phyloP scores from a whole-genome alignment of 495 filamentous ascomycete genomes.

The Aspergillus incahuasiensis region DNA sequence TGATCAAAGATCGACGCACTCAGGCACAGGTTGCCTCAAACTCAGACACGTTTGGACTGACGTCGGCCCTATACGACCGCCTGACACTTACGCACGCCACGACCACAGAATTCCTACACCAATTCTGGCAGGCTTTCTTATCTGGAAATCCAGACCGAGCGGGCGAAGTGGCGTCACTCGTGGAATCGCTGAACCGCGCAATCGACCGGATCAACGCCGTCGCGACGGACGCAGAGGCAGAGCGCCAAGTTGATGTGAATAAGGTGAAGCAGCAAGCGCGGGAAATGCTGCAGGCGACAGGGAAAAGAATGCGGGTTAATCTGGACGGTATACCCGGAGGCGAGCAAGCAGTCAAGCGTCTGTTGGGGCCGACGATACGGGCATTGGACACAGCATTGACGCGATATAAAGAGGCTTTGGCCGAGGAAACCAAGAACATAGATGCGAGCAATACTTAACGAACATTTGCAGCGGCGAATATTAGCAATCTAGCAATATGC shows the following conservation, averaged over 20 bases:
- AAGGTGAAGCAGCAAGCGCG: slow-evolving; percentile 61
- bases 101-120: slow-evolving; percentile 87
- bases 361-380: slow-evolving; percentile 65
- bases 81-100: slow-evolving; percentile 85
- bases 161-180: slow-evolving; percentile 66
- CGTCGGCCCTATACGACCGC: slow-evolving; percentile 60
- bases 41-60: slow-evolving; percentile 57
- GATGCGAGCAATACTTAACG: slow-evolving; percentile 2
- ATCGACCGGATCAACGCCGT: slow-evolving; percentile 79
- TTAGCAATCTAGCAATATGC: background rate
- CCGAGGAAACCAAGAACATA: slow-evolving; percentile 49
- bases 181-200: slow-evolving; percentile 70
- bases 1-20: slow-evolving; percentile 39
- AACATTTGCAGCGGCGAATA: background rate
- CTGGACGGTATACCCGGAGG: slow-evolving; percentile 66
- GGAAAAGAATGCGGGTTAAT: slow-evolving; percentile 62
- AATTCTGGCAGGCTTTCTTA: slow-evolving; percentile 88
- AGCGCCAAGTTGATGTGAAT: slow-evolving; percentile 54
- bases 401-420: slow-evolving; percentile 61
- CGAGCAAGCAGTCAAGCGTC: slow-evolving; percentile 63
- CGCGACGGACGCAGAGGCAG: slow-evolving; percentile 70
- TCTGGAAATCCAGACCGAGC: slow-evolving; percentile 78
- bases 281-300: slow-evolving; percentile 63
- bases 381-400: slow-evolving; percentile 60
- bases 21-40: slow-evolving; percentile 28